A percentile compares a stretch with the other conserved stretches of the same genome.
Conservation (phyloP, 192 early-diverging fungal genomes). For the Dissophora globulifera region DNA sequence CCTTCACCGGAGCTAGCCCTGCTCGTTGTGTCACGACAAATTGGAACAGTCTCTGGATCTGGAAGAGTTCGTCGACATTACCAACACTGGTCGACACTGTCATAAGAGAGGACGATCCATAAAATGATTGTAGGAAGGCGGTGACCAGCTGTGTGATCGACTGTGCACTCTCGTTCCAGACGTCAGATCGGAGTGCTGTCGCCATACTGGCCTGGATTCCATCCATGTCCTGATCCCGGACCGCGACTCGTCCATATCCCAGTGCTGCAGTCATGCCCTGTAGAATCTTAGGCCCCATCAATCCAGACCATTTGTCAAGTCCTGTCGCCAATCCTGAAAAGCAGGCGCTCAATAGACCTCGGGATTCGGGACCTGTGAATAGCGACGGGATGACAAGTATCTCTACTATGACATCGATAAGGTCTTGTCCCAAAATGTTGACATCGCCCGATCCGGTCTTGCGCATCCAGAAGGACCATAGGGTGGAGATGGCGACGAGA, state of each 20-base stretch:
- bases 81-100: background rate
- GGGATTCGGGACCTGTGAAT: slow-evolving; percentile 17
- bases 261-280: slow-evolving; percentile 34
- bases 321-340: slow-evolving; percentile 41
- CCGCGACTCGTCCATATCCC: slow-evolving; percentile 33
- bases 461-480: slow-evolving; percentile 53
- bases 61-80: slow-evolving; percentile 31
- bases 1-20: slow-evolving; percentile 17
- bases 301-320: slow-evolving; percentile 49
- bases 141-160: slow-evolving; percentile 23
- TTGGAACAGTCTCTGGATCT: slow-evolving; percentile 43
- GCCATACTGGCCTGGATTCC: slow-evolving; percentile 43
- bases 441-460: slow-evolving; percentile 40
- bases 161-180: slow-evolving; percentile 8
- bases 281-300: slow-evolving; percentile 46
- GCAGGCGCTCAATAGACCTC: slow-evolving; percentile 28
- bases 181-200: slow-evolving; percentile 27
- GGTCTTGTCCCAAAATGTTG: slow-evolving; percentile 38
- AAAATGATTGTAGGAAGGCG: slow-evolving; percentile 28
- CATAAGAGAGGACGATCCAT: slow-evolving; percentile 1
- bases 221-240: slow-evolving; percentile 30
- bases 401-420: slow-evolving; percentile 37
- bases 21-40: slow-evolving; percentile 44
- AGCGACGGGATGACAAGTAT: slow-evolving; percentile 37
- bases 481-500: slow-evolving; percentile 15